Evolutionary conservation across 2,329 filamentous ascomycete genomes (phyloP).

Genomic region (Cadophora luteo-olivacea): DNA sequence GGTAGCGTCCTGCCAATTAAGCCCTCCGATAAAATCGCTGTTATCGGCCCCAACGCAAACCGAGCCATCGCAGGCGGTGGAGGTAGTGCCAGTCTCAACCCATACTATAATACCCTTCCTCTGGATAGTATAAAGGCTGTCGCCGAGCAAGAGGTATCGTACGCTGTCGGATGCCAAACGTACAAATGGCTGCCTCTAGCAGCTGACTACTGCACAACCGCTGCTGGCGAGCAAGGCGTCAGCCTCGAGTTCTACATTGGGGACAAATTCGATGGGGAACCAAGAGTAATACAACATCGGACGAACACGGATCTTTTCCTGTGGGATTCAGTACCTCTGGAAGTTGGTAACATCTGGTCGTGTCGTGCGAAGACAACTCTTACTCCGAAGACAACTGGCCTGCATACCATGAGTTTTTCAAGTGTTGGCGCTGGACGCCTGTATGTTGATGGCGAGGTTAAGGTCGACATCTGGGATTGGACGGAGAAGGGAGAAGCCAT

Average conservation of each 20-base stretch:
- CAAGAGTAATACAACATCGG: slow-evolving; percentile 63
- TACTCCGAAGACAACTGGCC: slow-evolving; percentile 63
- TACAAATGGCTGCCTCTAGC: slow-evolving; percentile 71
- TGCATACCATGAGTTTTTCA: slow-evolving; percentile 71
- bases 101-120: slow-evolving; percentile 71
- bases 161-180: slow-evolving; percentile 67
- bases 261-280: slow-evolving; percentile 65
- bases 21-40: slow-evolving; percentile 62
- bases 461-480: slow-evolving; percentile 73
- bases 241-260: slow-evolving; percentile 69
- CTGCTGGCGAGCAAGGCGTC: slow-evolving; percentile 64
- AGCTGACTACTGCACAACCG: slow-evolving; percentile 62
- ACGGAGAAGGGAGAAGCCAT: slow-evolving; percentile 73
- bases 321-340: slow-evolving; percentile 71
- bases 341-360: slow-evolving; percentile 69
- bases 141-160: slow-evolving; percentile 61
- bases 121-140: slow-evolving; percentile 65
- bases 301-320: slow-evolving; percentile 72
- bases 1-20: slow-evolving; percentile 63
- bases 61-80: slow-evolving; percentile 71
- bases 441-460: slow-evolving; percentile 63
- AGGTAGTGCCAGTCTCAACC: slow-evolving; percentile 71
- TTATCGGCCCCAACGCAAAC: slow-evolving; percentile 73
- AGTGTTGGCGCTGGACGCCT: slow-evolving; percentile 69
- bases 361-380: slow-evolving; percentile 57